These are phyloP conservation scores for Panellus pusillus DNA, from an alignment of 768 basidiomycete species.

Conservation along the genomic window DNA sequence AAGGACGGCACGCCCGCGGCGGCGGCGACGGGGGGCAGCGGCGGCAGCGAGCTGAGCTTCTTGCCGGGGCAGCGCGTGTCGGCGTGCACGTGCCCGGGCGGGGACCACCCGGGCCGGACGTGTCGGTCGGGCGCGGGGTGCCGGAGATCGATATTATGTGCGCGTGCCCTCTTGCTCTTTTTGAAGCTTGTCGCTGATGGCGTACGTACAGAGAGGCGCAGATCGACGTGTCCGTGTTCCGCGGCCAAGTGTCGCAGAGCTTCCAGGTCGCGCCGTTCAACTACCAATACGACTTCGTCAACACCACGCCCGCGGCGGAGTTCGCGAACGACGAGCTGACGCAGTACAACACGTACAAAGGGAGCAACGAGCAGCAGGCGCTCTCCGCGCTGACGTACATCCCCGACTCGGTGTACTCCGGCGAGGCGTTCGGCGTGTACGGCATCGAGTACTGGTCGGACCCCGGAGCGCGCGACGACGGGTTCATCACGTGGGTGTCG, in stretches of 20 bases:
- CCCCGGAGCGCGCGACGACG: slow-evolving; percentile 60
- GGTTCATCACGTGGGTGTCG: slow-evolving; percentile 84
- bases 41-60: slow-evolving; percentile 64
- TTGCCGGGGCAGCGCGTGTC: slow-evolving; percentile 87
- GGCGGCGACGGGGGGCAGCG: slow-evolving; percentile 52
- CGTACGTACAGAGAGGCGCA: slow-evolving; percentile 58
- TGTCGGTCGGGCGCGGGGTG: slow-evolving; percentile 67
- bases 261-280: slow-evolving; percentile 83
- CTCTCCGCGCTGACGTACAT: slow-evolving; percentile 62
- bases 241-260: slow-evolving; percentile 77
- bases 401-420: slow-evolving; percentile 56
- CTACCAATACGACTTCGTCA: slow-evolving; percentile 60
- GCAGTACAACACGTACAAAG: slow-evolving; percentile 63
- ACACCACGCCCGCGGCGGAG: slow-evolving; percentile 48
- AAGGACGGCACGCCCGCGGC: slow-evolving; percentile 58
- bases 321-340: slow-evolving; percentile 56
- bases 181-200: too few relatives aligned
- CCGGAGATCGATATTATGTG: slow-evolving; percentile 89
- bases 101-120: slow-evolving; percentile 83
- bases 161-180: too few relatives aligned
- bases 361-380: slow-evolving; percentile 75
- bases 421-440: slow-evolving; percentile 56
- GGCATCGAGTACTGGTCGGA: slow-evolving; percentile 83
- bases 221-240: slow-evolving; percentile 48
- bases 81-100: slow-evolving; percentile 83